These are phyloP conservation scores for Pleurotus eryngii DNA, from an alignment of 768 basidiomycete genomes.

Conservation along the genomic window DNA sequence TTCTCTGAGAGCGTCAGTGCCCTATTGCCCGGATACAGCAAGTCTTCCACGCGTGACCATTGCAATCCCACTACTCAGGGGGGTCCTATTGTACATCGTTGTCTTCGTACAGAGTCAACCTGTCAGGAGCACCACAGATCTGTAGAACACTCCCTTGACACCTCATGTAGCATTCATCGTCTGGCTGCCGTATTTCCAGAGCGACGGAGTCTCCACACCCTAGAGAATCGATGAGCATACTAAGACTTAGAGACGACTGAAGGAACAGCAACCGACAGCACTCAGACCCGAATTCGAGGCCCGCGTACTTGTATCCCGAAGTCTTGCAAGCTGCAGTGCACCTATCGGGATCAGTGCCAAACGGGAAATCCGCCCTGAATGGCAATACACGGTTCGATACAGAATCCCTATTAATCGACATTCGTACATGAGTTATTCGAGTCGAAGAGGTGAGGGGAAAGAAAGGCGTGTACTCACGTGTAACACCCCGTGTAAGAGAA, in stretches of 20 bases:
- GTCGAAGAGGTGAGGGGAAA: background rate
- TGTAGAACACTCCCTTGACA: background rate
- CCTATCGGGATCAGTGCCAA: constrained; percentile 3
- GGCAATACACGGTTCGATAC: constrained; percentile 1
- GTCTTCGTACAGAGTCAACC: constrained; percentile 3
- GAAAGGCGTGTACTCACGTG: background rate
- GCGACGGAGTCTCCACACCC: background rate
- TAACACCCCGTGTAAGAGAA: constrained; percentile 2
- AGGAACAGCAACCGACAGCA: background rate
- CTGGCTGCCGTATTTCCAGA: background rate
- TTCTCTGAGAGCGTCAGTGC: no score
- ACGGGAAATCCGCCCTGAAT: background rate
- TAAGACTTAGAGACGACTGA: no score
- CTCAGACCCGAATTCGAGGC: background rate
- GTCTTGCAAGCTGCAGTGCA: constrained; percentile 2
- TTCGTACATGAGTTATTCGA: background rate
- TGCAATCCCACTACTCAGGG: no score
- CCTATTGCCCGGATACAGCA: no score
- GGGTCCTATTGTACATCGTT: background rate
- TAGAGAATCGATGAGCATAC: background rate
- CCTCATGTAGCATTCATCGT: constrained; percentile 1
- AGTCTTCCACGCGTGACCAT: no score
- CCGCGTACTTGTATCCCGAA: background rate
- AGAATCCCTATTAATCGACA: background rate
- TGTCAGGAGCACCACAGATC: constrained; percentile 2